Evolutionary conservation across 495 filamentous ascomycete genomes (phyloP).

Genomic region (Aspergillus olivimuriae): DNA sequence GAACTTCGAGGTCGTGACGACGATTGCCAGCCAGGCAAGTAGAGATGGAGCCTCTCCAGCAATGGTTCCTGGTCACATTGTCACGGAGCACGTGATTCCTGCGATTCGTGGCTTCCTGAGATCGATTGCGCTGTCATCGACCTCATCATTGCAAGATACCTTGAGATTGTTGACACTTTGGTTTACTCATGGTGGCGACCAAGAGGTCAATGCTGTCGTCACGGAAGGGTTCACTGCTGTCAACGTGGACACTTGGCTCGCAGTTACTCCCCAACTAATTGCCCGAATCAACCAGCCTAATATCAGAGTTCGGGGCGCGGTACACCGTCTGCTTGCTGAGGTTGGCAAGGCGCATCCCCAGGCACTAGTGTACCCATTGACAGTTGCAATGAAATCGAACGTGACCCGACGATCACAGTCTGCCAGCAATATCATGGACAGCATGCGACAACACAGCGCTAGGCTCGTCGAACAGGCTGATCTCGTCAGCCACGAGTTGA

Average conservation of each 20-base stretch:
- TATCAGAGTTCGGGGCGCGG: conserved; percentile 71
- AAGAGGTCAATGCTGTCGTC: conserved; percentile 80
- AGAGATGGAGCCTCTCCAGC: conserved; percentile 42
- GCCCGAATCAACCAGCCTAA: conserved; percentile 96
- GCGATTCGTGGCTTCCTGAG: conserved; percentile 93
- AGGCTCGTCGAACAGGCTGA: conserved; percentile 93
- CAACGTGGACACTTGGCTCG: conserved; percentile 95
- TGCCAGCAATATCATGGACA: conserved; percentile 90
- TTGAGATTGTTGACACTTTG: conserved; percentile 87
- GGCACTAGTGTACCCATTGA: conserved; percentile 98
- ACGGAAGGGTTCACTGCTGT: conserved; percentile 86
- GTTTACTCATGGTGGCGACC: conserved; percentile 86
- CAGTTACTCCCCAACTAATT: conserved; percentile 95
- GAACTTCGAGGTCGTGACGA: conserved; percentile 95
- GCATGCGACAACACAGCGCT: conserved; percentile 92
- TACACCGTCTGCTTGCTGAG: conserved; percentile 85
- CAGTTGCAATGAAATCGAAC: conserved; percentile 95
- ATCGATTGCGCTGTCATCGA: conserved; percentile 84
- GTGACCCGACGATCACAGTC: conserved; percentile 71
- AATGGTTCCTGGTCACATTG: conserved; percentile 52
- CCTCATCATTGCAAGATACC: conserved; percentile 92
- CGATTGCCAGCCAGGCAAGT: conserved; percentile 56
- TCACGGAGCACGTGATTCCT: conserved; percentile 86
- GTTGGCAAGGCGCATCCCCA: conserved; percentile 92
- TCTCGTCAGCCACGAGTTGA: conserved; percentile 87